Evolutionary conservation across 768 basidiomycete species (phyloP).

Genomic region (Lentinula sp.): DNA sequence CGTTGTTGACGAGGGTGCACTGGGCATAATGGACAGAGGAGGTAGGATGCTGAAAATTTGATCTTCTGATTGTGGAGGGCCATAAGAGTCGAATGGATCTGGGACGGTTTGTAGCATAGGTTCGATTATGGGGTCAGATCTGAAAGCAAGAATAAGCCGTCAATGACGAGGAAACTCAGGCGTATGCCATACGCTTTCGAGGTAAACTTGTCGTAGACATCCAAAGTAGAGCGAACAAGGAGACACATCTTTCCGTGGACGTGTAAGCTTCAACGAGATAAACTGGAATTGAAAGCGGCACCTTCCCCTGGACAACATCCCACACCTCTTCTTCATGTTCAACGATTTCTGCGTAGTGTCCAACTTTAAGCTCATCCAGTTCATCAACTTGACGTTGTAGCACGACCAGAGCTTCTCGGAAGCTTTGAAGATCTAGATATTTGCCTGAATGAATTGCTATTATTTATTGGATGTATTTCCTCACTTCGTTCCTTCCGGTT

Average conservation of each 20-base stretch:
- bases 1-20: conserved; percentile 44
- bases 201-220: conserved; percentile 84
- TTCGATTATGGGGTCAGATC: conserved; percentile 86
- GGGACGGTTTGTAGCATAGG: conserved; percentile 86
- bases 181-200: conserved; percentile 66
- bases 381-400: conserved; percentile 90
- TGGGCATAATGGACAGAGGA: conserved; percentile 72
- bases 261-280: conserved; percentile 9
- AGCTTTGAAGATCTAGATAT: conserved; percentile 72
- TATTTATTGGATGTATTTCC: conserved; percentile 17
- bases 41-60: conserved; percentile 92
- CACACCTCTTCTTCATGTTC: conserved; percentile 96
- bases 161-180: conserved; percentile 4
- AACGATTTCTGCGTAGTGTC: conserved; percentile 84
- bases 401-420: conserved; percentile 75
- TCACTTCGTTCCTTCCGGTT: conserved; percentile 81
- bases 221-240: conserved; percentile 85
- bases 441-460: conserved; percentile 7
- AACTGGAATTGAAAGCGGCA: conserved; percentile 15
- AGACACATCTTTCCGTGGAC: conserved; percentile 52
- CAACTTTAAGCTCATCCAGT: conserved; percentile 76
- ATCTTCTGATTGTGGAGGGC: conserved; percentile 80
- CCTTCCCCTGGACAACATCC: conserved; percentile 86
- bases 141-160: conserved; percentile 19
- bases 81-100: conserved; percentile 91